Conservation (phyloP, 2,329 filamentous ascomycete genomes). For the Microcyclospora tardicrescens region DNA sequence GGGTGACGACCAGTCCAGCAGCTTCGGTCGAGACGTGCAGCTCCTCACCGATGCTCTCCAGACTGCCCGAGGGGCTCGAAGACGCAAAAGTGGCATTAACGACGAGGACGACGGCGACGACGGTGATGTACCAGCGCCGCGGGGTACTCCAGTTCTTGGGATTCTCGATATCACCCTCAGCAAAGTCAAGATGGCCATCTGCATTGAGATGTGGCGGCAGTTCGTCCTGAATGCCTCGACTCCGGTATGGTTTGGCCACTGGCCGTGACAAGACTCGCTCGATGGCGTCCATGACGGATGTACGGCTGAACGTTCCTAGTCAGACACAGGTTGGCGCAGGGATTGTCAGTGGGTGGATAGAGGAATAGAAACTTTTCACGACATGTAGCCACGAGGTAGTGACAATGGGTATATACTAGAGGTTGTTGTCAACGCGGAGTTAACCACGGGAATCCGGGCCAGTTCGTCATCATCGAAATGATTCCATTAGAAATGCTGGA, state of each 20-base stretch:
- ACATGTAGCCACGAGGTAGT: too few relatives aligned
- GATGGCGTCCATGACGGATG: conserved; percentile 26
- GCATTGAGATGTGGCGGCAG: conserved; percentile 34
- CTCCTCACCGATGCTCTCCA: conserved; percentile 30
- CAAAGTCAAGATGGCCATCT: conserved; percentile 40
- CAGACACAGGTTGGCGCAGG: too few relatives aligned
- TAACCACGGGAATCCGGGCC: too few relatives aligned
- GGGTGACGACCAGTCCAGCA: conserved; percentile 20
- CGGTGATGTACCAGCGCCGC: conserved; percentile 32
- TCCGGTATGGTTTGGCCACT: conserved; percentile 41
- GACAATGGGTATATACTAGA: too few relatives aligned
- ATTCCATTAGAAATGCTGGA: too few relatives aligned
- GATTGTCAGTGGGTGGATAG: too few relatives aligned
- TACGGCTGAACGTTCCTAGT: too few relatives aligned
- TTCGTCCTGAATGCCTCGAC: conserved; percentile 25
- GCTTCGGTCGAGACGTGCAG: conserved; percentile 38
- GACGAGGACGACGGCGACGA: conserved; percentile 34
- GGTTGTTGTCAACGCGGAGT: too few relatives aligned
- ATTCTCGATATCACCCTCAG: conserved; percentile 38
- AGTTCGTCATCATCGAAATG: too few relatives aligned
- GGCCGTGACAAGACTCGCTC: conserved; percentile 37
- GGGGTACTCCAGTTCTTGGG: conserved; percentile 34
- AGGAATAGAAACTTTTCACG: too few relatives aligned
- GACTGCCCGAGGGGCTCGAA: conserved; percentile 27
- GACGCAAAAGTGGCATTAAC: conserved; percentile 45